phyloP scores from a whole-genome alignment of 2,329 filamentous ascomycete species.

The Microcera coccophila region DNA sequence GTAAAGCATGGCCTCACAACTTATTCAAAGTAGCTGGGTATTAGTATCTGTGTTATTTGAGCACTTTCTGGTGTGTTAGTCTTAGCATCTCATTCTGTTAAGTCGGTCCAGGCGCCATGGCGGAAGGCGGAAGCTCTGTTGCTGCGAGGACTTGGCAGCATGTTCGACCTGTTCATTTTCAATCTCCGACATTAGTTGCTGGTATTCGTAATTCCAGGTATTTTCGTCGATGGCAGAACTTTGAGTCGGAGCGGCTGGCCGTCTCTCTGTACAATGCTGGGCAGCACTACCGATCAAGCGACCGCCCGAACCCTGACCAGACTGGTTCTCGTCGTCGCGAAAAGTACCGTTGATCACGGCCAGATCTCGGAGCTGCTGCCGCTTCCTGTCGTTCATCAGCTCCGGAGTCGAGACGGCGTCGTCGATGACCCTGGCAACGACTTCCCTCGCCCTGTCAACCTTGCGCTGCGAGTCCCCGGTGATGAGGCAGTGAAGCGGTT shows the following conservation, averaged over 20 bases:
- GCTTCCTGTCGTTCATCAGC: slow-evolving; percentile 74
- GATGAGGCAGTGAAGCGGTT: slow-evolving; percentile 76
- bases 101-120: no score
- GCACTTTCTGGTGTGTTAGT: no score
- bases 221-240: not conserved
- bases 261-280: not conserved
- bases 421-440: slow-evolving; percentile 65
- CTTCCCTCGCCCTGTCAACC: slow-evolving; percentile 68
- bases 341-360: slow-evolving; percentile 77
- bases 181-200: not conserved
- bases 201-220: not conserved
- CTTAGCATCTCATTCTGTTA: no score
- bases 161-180: not conserved
- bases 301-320: no score
- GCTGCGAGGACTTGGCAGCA: no score
- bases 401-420: slow-evolving; percentile 53
- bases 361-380: slow-evolving; percentile 73
- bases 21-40: no score
- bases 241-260: not conserved
- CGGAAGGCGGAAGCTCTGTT: no score
- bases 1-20: no score
- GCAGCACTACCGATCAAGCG: no score
- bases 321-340: slow-evolving; percentile 61
- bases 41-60: no score
- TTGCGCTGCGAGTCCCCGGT: slow-evolving; percentile 79